Base-by-base conservation (phyloP, 2,329 filamentous ascomycete species). In the Tolypocladium nubicola region DNA sequence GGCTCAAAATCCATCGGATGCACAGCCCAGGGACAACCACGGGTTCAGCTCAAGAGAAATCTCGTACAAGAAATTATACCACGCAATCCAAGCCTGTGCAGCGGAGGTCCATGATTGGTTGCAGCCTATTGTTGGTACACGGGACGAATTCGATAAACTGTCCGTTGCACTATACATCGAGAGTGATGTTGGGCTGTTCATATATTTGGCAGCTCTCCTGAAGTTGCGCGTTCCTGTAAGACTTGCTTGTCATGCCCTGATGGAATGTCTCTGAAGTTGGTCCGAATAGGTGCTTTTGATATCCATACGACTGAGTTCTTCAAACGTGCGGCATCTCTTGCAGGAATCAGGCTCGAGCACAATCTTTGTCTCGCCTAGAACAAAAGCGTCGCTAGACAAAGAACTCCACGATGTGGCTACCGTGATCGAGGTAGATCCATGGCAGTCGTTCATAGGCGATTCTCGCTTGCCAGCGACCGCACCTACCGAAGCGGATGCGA, bases 131-230 rank as follows among this genome's bases (percentile, higher is more conserved):
- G 6, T 16, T 13, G 37, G 13, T 38, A 16, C 13, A 38, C 6
- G 3, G 4, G 37, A 38, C 37, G 47, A 39, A 16, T 45, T 13
- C 11, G 9, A 16, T 56, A 14, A 30, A 30, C 30, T 30, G 45
- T 64, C 65, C 2, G 59, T 66, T 6, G 66, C 65, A 4, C 47
- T 67, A 11, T 61, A 61, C 38, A 55, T 66, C 55, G 63, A 67
- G 30, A 66, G 64, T 23, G 64, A 66, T 55, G 57, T 66, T 11
- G 61, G 61, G 2, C 56, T 68, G 9, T 62, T 66, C 38, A 61
- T 68, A 9, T 57, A 67, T 38, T n/a, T 63, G 9, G 47, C 59
- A 1, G 61, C 63, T 11, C 56, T 67, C 16, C 56, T 65, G 2
- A 53, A 53, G 6, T 56, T 64, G 11, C 57, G 58, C 1, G 54